Evolutionary conservation across 1,284 basidiomycete species (phyloP), one percentile per base, ranked within the genome.

Genomic region (Boletus albobrunnescens): DNA sequence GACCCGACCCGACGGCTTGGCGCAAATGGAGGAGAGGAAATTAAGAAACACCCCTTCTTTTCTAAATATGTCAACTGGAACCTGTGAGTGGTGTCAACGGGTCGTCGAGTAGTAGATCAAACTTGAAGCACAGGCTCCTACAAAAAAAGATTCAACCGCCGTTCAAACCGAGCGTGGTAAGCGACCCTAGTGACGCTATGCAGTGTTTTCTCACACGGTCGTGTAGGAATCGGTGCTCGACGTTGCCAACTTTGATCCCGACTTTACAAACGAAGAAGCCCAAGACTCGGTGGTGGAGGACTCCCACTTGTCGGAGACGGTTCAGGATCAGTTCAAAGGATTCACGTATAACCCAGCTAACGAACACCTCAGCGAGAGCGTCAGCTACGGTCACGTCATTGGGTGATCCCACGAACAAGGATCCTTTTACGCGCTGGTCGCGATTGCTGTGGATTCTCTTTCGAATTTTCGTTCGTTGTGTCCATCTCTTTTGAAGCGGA

Each of bases 121-220:
- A 24, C 39, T 22, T 37, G 53, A 28, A 19, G 20, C 41, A 19
- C 46, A 89, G 86, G 53, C 72, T 99, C 20, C 71, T 96, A 44
- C 84, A 86, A 32, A 99, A 97, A 76, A 95, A 97, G 76, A 95
- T 97, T 45, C 92, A 94, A 58, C 94, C 96, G 7, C 91, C 94
- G 3, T 99, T 98, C 78, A 99, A 99, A 72, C 96, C 96, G 3
- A 91, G 88, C 55, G 95, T 99, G 51, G 89, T 90, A 69, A 65
- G 87, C 75, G 37, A 26, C 36, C 33, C 9, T 6, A 7, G 33
- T 13, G 43, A 19, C 11, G 12, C 17, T 6, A 27, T 9, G 2
- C 14, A 32, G 22, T 22, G 9, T 26, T 41, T 41, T 10, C 38
- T 52, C 36, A 48, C 44, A 36, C 16, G 39, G 1, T 13, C 16